These are phyloP conservation scores for Candida maris DNA, from an alignment of 805 yeast genomes.

Conservation along the genomic window DNA sequence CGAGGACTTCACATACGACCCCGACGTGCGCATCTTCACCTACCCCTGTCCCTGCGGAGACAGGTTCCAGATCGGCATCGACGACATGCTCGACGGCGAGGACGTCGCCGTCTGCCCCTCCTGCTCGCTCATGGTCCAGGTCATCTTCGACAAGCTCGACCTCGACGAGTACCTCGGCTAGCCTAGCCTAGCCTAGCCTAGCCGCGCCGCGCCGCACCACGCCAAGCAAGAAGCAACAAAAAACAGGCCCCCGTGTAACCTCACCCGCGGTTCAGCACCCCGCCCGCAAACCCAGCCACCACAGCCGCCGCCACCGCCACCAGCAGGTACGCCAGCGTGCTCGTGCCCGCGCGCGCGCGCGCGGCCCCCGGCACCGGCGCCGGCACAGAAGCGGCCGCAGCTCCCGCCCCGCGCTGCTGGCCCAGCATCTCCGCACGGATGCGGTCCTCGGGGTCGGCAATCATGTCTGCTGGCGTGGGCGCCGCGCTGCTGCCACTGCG, in stretches of 20 bases:
- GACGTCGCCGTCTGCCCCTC: slow-evolving; percentile 96
- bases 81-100: slow-evolving; percentile 86
- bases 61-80: slow-evolving; percentile 78
- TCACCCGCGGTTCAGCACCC: neutral
- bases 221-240: neutral
- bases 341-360: slow-evolving; percentile 5
- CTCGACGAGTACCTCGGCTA: slow-evolving; percentile 42
- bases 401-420: slow-evolving; percentile 1
- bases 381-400: slow-evolving; percentile 3
- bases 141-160: slow-evolving; percentile 74
- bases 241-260: neutral
- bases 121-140: slow-evolving; percentile 89
- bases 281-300: slow-evolving; percentile 11
- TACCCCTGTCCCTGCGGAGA: slow-evolving; percentile 99
- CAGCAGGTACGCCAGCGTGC: slow-evolving; percentile 11
- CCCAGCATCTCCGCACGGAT: slow-evolving; percentile 41
- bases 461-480: slow-evolving; percentile 35
- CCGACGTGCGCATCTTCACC: slow-evolving; percentile 73
- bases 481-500: slow-evolving; percentile 11
- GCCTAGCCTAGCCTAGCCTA: no score
- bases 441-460: slow-evolving; percentile 66
- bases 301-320: slow-evolving; percentile 17
- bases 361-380: no score
- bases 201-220: no score
- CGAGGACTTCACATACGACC: slow-evolving; percentile 92